These are phyloP conservation scores for Arachis monticola DNA, from an alignment of 331 rosid genomes.

Conservation along the genomic window DNA sequence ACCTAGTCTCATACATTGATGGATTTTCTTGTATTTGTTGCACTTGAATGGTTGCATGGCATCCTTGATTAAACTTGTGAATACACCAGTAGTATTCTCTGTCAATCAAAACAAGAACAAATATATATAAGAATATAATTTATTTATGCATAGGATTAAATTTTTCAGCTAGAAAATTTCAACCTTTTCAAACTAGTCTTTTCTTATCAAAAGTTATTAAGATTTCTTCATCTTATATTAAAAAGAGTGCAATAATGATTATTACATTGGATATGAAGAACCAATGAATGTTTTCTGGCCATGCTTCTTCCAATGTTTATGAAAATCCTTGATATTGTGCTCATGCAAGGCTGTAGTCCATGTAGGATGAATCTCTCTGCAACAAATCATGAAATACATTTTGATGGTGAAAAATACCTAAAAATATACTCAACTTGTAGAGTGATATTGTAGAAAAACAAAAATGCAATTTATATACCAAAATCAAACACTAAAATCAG, in stretches of 20 bases:
- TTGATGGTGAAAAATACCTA: background rate
- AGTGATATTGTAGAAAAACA: no score
- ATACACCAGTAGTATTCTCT: background rate
- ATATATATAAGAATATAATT: background rate
- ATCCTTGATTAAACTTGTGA: background rate
- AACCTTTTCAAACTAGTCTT: background rate
- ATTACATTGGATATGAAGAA: background rate
- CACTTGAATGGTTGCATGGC: background rate
- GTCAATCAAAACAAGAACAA: background rate
- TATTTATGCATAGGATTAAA: background rate
- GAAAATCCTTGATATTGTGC: background rate
- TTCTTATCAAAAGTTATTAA: no score
- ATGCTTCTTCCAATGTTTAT: background rate
- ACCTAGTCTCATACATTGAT: background rate
- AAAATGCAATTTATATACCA: no score
- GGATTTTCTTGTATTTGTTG: constrained; percentile 6
- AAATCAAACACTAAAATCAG: no score
- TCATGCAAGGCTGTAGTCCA: background rate
- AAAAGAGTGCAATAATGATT: background rate
- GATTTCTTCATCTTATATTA: background rate
- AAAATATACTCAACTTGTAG: no score
- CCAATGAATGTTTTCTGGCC: background rate
- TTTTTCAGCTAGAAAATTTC: background rate
- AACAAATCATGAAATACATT: background rate
- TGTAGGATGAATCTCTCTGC: constrained; percentile 3